Percentiles rank a stretch among this genome's conserved stretches.
Conservation (phyloP, 2,329 filamentous ascomycete genomes). For the Xylaria sp. region DNA sequence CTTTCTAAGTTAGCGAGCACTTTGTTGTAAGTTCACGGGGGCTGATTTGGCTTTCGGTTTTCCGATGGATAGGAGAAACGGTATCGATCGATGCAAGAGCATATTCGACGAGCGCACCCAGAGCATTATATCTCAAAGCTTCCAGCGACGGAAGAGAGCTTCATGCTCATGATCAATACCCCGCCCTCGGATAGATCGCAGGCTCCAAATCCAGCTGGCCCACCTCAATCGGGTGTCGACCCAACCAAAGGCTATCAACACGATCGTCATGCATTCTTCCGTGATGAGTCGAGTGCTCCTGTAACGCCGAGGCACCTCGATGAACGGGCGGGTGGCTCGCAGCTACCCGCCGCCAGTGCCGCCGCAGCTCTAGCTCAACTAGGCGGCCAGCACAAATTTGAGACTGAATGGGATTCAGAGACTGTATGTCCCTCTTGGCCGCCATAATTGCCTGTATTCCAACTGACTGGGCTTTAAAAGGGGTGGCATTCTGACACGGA, state of each 20-base stretch:
- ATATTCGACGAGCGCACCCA: conserved; percentile 95
- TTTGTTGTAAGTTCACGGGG: conserved; percentile 15
- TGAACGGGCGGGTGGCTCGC: conserved; percentile 72
- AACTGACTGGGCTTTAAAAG: conserved; percentile 55
- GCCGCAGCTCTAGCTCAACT: conserved; percentile 89
- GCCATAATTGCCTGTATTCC: conserved; percentile 33
- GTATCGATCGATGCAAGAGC: conserved; percentile 99
- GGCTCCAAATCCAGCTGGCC: conserved; percentile 51
- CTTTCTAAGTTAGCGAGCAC: conserved; percentile 12
- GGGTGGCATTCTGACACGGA: conserved; percentile 79
- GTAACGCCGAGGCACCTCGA: conserved; percentile 76
- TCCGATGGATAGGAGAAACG: conserved; percentile 78
- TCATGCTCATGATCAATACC: conserved; percentile 93
- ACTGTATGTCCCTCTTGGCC: conserved; percentile 64
- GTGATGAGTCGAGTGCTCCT: conserved; percentile 73
- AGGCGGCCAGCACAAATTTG: conserved; percentile 75
- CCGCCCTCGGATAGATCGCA: conserved; percentile 79
- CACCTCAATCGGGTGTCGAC: conserved; percentile 45
- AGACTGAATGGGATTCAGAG: conserved; percentile 82
- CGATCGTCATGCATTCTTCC: conserved; percentile 74
- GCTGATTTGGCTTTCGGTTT: conserved; percentile 43
- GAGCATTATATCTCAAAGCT: conserved; percentile 98
- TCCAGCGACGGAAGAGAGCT: conserved; percentile 97
- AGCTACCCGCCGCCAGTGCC: conserved; percentile 77
- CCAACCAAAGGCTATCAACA: conserved; percentile 62